Base-by-base conservation (phyloP, 2,329 filamentous ascomycete genomes). In the Didymella sp. region DNA sequence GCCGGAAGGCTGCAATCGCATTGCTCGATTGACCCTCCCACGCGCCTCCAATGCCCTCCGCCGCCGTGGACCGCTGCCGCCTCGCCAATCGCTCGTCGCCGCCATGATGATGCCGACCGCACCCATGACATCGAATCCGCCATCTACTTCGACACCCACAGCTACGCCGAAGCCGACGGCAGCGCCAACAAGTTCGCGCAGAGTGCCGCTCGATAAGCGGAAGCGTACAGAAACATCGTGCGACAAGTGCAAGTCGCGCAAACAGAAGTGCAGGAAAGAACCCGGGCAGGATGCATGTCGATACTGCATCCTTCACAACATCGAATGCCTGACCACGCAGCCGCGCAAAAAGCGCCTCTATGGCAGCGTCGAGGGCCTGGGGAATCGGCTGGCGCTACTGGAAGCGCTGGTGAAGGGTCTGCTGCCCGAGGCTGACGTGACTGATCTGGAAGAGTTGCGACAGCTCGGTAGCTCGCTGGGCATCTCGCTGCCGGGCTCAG, bases 221-320 rank as follows among this genome's bases (percentile, higher is more conserved):
- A 79, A 80, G 60, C 72, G 78, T 22, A 79, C 79, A 47, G 79
- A 80, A 60, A 77, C 76, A 15, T 76, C 72, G 50, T 81, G 79
- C 68, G 79, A 81, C 68, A 78, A 78, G 56, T 80, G 78, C 73
- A 80, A 80, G 69, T 76, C 74, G 55, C 70, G 78, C 42, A 80
- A 80, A 64, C 78, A 80, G 56, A 80, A 80, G 64, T 81, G 79
- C 67, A 68, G 76, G 53, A 74, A 75, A 27, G 70, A 74, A 52
- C 66, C 73, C 5, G 76, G 73, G 22, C 71, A 77, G 41, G 70
- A 73, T 3, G 62, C 75, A 22, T 81, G 78, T 58, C 73, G 73
- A 35, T 79, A 81, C 69, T 81, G 79, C 66, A 53, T 74, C 37
- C 61, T 73, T 13, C 75, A 78, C 66, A 69, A 73, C 42, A 77